Conservation (phyloP, 805 yeast species). For the Kuraishia molischiana region DNA sequence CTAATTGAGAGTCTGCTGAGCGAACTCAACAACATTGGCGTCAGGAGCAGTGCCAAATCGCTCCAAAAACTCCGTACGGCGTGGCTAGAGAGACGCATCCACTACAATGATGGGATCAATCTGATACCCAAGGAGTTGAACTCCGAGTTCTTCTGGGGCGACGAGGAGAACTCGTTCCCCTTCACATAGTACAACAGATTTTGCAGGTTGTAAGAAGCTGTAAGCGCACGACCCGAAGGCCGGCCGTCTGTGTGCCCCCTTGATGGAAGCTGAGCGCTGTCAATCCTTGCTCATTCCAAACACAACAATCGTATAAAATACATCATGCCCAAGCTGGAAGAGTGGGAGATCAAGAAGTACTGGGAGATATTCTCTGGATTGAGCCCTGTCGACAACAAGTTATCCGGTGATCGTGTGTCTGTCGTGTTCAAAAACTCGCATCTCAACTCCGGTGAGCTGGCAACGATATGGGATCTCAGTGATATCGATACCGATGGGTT, state of each 20-base stretch:
- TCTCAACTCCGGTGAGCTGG: constrained; percentile 65
- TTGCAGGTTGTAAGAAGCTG: too few species aligned
- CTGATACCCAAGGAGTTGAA: not conserved
- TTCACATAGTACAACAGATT: too few species aligned
- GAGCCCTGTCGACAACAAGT: constrained; percentile 68
- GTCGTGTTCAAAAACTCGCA: constrained; percentile 86
- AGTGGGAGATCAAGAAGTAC: constrained; percentile 93
- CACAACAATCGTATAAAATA: too few species aligned
- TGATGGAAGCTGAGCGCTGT: too few species aligned
- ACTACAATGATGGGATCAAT: not conserved
- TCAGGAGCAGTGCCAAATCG: constrained; percentile 15
- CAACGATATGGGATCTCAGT: constrained; percentile 81
- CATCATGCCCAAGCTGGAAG: constrained; percentile 64
- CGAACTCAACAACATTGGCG: constrained; percentile 13
- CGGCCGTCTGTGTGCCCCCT: too few species aligned
- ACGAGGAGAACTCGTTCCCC: not conserved
- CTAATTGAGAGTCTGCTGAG: constrained; percentile 16
- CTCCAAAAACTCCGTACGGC: constrained; percentile 13
- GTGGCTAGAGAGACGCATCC: constrained; percentile 15
- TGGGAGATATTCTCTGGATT: constrained; percentile 96
- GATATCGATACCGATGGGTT: constrained; percentile 90
- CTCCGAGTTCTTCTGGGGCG: not conserved
- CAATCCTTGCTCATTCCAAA: too few species aligned
- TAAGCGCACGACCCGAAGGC: too few species aligned
- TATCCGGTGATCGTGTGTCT: constrained; percentile 77